Base-by-base conservation (phyloP, 1,139 yeast species). In the Blastobotrys buckinghamii region DNA sequence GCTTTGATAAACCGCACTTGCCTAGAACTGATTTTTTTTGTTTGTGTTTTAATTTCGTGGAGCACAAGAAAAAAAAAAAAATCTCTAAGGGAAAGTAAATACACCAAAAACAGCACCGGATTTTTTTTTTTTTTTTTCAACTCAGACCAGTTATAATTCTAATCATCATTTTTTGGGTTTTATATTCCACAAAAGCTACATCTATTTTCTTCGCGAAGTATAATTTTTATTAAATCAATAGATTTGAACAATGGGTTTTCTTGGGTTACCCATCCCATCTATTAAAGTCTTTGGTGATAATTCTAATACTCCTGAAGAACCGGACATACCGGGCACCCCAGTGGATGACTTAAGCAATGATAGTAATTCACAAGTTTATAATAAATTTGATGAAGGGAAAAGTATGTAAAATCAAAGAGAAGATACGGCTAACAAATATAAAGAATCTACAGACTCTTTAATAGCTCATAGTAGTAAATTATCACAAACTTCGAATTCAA, bases 221-320 rank as follows among this genome's bases (percentile, higher is more conserved):
- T n/a, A n/a, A n/a, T n/a, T n/a, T n/a, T n/a, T n/a, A n/a, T n/a
- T n/a, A n/a, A n/a, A n/a, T n/a, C n/a, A n/a, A n/a, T n/a, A n/a
- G n/a, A n/a, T n/a, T n/a, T n/a, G n/a, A n/a, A n/a, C 13, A 30
- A 45, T 45, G 49, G 49, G 44, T n/a, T 39, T 46, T 36, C 35
- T 46, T 37, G 49, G 49, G 17, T 24, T 46, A n/a, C 38, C 42
- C 15, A 46, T 46, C 13, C 49, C 49, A 17, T 35, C 49, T 24
- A 46, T 46, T 34, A 41, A 12, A 37, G 45, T 46, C 16, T 46
- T 46, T 35, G 42, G 49, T 19, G 42, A 36, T 32, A 26, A 19
- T 22, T 16, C 32, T 4, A 24, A n/a, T 17, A 16, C 44, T 3
- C 32, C 47, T 6, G 42, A 44, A 6, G 37, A 43, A 12, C 33